A percentile compares a stretch with the other conserved stretches of the same genome.
Conservation (phyloP, 495 filamentous ascomycete species). For the Aspergillus campestris region DNA sequence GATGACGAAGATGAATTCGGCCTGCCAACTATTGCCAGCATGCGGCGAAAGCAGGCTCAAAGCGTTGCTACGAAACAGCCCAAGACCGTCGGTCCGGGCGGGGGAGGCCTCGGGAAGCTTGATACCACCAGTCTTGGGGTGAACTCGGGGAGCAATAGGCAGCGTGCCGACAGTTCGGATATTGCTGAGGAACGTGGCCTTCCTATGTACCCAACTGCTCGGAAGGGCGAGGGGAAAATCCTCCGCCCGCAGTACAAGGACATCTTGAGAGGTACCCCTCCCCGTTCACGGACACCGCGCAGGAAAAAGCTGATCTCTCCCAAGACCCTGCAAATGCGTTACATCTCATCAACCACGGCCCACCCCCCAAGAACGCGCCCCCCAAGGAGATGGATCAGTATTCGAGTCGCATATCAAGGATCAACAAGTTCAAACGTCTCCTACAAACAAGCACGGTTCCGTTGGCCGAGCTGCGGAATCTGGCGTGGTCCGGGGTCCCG, state of each 20-base stretch:
- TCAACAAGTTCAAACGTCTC: constrained; percentile 97
- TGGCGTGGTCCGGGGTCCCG: constrained; percentile 89
- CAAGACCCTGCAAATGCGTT: constrained; percentile 89
- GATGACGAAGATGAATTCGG: constrained; percentile 94
- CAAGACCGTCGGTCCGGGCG: constrained; percentile 40
- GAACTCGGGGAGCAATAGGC: constrained; percentile 25
- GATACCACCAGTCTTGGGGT: constrained; percentile 24
- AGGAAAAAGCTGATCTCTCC: background rate
- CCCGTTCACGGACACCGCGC: constrained; percentile 6
- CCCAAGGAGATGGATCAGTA: constrained; percentile 82
- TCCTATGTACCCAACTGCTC: constrained; percentile 79
- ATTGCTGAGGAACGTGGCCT: constrained; percentile 85
- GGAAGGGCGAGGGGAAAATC: constrained; percentile 87
- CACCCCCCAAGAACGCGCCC: constrained; percentile 63
- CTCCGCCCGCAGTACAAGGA: constrained; percentile 96
- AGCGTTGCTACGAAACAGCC: constrained; percentile 36
- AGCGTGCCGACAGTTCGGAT: constrained; percentile 70
- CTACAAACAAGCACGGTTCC: constrained; percentile 86
- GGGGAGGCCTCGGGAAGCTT: constrained; percentile 12
- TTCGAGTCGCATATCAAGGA: constrained; percentile 79
- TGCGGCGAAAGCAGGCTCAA: constrained; percentile 61
- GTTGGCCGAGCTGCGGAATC: constrained; percentile 67
- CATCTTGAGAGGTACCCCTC: constrained; percentile 60
- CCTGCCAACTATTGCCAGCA: constrained; percentile 79
- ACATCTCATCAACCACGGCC: constrained; percentile 84